These are phyloP conservation scores for Thyridium curvatum DNA, from an alignment of 2,329 filamentous ascomycete species.

Conservation along the genomic window DNA sequence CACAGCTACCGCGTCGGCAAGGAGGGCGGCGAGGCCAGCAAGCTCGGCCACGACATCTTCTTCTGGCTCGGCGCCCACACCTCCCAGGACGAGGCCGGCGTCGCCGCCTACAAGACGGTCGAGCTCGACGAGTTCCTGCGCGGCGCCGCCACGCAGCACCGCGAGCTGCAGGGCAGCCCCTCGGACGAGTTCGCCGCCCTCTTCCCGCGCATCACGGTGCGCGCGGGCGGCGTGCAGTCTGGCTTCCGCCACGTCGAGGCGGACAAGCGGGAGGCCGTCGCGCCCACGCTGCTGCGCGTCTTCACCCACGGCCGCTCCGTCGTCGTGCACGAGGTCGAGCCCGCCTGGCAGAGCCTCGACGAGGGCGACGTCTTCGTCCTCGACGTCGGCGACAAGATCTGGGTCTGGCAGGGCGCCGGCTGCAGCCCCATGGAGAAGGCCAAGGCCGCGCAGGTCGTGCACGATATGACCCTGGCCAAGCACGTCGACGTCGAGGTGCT, in stretches of 20 bases:
- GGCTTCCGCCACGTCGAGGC: constrained; percentile 59
- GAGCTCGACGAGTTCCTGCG: constrained; percentile 62
- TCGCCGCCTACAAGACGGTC: constrained; percentile 64
- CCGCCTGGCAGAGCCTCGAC: constrained; percentile 55
- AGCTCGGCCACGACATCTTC: constrained; percentile 58
- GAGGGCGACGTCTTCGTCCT: constrained; percentile 61
- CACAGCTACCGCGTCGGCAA: constrained; percentile 49
- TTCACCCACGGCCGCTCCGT: constrained; percentile 53
- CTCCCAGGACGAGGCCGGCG: constrained; percentile 62
- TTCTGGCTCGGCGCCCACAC: constrained; percentile 65
- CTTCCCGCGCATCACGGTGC: constrained; percentile 55
- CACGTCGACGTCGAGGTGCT: constrained; percentile 60
- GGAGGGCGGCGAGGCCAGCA: constrained; percentile 19
- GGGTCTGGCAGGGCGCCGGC: constrained; percentile 61
- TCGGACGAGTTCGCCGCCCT: constrained; percentile 54
- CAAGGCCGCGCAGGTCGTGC: constrained; percentile 60
- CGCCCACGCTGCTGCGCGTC: constrained; percentile 50
- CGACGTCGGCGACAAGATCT: constrained; percentile 58
- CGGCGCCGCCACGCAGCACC: constrained; percentile 57
- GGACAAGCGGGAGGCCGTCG: constrained; percentile 24
- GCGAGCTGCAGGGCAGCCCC: constrained; percentile 53
- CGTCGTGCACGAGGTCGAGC: constrained; percentile 58
- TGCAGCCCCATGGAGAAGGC: constrained; percentile 65
- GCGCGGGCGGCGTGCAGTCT: constrained; percentile 52
- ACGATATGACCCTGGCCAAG: constrained; percentile 58